Evolutionary conservation across 805 yeast species (phyloP).

Genomic region (Wickerhamiella brachini): DNA sequence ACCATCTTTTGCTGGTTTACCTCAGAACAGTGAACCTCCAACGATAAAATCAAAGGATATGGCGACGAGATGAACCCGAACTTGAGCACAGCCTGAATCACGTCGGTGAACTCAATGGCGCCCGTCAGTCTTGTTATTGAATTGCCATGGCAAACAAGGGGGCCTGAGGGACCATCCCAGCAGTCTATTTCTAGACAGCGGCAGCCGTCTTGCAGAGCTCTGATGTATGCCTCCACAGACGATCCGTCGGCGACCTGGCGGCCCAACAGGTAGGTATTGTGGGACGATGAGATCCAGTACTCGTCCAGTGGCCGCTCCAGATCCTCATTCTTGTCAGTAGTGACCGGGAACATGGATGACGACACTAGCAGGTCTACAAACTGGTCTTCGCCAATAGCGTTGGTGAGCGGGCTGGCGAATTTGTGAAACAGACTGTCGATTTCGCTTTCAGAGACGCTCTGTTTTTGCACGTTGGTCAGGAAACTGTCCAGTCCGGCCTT

Average conservation of each 20-base stretch:
- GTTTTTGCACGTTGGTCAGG: constrained; percentile 1
- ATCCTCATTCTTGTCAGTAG: constrained; percentile 23
- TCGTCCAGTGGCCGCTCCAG: constrained; percentile 60
- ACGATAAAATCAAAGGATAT: constrained; percentile 69
- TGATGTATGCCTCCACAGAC: constrained; percentile 78
- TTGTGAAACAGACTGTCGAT: constrained; percentile 26
- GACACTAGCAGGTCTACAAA: constrained; percentile 30
- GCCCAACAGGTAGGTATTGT: constrained; percentile 82
- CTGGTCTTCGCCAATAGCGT: constrained; percentile 18
- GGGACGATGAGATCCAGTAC: constrained; percentile 85
- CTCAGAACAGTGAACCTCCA: constrained; percentile 67
- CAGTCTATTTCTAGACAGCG: constrained; percentile 89
- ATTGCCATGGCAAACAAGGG: constrained; percentile 82
- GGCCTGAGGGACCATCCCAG: constrained; percentile 79
- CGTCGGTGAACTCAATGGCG: constrained; percentile 55
- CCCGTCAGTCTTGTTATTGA: constrained; percentile 46
- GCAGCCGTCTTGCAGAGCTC: constrained; percentile 82
- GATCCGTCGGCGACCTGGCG: constrained; percentile 79
- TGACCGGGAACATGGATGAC: constrained; percentile 13
- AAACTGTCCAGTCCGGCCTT: not conserved
- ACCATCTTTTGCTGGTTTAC: constrained; percentile 54
- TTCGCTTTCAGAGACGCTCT: not conserved
- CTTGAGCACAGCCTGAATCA: constrained; percentile 57
- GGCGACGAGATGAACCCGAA: constrained; percentile 84
- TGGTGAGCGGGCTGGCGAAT: constrained; percentile 21